Conservation (phyloP, 345 rosid genomes). For the Linum lewisii region DNA sequence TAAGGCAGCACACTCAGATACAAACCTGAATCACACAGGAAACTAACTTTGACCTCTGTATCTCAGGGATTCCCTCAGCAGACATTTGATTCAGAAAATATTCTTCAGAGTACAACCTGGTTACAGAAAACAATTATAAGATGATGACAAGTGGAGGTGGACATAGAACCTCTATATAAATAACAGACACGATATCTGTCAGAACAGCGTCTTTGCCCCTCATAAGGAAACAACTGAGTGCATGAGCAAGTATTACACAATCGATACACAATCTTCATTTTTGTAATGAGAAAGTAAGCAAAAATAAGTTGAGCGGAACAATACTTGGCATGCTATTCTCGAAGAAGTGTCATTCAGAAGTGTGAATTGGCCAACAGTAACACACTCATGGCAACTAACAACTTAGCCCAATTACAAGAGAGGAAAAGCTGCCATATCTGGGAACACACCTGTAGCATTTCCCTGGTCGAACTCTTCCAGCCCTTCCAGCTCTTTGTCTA, state of each 20-base stretch:
- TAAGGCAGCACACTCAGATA: not conserved
- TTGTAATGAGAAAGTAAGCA: not conserved
- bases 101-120: conserved; percentile 82
- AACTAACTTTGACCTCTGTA: conserved; percentile 87
- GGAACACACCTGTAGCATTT: conserved; percentile 77
- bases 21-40: conserved; percentile 83
- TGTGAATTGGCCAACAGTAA: not conserved
- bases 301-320: not conserved
- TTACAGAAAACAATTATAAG: conserved; percentile 11
- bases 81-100: conserved; percentile 76
- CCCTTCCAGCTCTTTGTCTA: conserved; percentile 94
- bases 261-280: not conserved
- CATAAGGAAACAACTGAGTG: not conserved
- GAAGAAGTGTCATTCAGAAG: not conserved
- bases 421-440: not conserved
- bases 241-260: not conserved
- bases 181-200: too few species aligned
- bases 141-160: not conserved
- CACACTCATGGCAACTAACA: too few species aligned
- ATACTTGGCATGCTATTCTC: not conserved
- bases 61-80: conserved; percentile 84
- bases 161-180: not conserved
- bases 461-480: conserved; percentile 93
- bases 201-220: not conserved
- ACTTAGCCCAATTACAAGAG: not conserved